Percentiles rank a stretch among this genome's conserved stretches.
Conservation (phyloP, 2,329 filamentous ascomycete genomes). For the Tolypocladium endophyticum region DNA sequence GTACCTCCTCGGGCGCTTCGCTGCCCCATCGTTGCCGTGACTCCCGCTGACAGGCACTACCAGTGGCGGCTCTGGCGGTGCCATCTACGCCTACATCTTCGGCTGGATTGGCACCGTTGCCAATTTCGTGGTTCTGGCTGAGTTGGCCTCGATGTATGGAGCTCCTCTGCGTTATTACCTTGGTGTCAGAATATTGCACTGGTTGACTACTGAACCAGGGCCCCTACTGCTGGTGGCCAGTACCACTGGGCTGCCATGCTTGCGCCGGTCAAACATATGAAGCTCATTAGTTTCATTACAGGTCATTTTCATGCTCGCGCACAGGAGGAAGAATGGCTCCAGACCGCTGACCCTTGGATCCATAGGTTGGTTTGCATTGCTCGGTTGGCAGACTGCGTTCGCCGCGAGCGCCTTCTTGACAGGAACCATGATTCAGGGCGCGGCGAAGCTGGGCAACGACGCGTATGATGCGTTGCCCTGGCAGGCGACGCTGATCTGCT, state of each 20-base stretch:
- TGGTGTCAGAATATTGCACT: no score
- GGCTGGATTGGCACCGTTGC: background rate
- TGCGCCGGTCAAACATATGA: background rate
- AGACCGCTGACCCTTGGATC: background rate
- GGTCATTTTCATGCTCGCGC: background rate
- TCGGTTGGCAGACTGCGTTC: background rate
- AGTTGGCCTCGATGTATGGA: background rate
- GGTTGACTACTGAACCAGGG: background rate
- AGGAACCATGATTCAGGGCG: background rate
- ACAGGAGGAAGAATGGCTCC: background rate
- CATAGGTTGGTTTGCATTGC: background rate
- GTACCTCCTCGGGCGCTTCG: background rate
- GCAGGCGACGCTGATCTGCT: background rate
- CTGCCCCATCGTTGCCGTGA: background rate
- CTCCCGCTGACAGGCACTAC: background rate
- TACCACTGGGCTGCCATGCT: background rate
- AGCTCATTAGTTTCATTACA: background rate
- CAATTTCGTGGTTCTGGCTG: background rate
- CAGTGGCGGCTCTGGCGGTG: background rate
- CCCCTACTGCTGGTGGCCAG: background rate
- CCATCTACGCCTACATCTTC: background rate
- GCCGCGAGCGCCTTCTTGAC: background rate
- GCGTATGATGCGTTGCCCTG: background rate
- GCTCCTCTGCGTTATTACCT: no score
- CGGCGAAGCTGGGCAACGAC: background rate